Percentiles rank a stretch among this genome's conserved stretches.
Evolutionary conservation across 805 yeast genomes (phyloP).

Genomic region (Clavispora santaluciae): DNA sequence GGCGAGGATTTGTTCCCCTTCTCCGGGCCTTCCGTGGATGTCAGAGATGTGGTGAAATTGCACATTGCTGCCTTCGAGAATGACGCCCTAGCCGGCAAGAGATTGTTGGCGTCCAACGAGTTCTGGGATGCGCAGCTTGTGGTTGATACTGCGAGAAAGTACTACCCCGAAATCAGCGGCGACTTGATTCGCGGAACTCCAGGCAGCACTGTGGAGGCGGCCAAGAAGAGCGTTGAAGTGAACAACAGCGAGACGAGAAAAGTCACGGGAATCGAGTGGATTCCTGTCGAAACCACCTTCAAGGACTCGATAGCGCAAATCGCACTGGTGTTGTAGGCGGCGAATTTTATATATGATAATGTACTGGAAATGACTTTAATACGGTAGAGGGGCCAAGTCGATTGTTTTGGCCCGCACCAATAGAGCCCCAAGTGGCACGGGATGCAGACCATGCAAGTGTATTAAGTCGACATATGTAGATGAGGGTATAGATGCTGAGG

Average conservation of each 20-base stretch:
- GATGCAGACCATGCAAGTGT: not conserved
- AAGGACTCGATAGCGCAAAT: not conserved
- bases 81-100: constrained; percentile 10
- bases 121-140: constrained; percentile 18
- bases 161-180: constrained; percentile 19
- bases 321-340: not conserved
- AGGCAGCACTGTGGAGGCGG: not conserved
- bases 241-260: not conserved
- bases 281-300: not conserved
- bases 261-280: not conserved
- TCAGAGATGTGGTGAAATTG: constrained; percentile 19
- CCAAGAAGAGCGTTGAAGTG: not conserved
- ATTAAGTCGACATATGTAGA: not conserved
- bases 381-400: too few relatives aligned
- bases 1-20: not conserved
- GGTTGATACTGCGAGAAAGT: constrained; percentile 17
- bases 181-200: constrained; percentile 17
- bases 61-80: constrained; percentile 17
- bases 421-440: too few relatives aligned
- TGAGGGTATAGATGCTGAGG: not conserved
- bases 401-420: too few relatives aligned
- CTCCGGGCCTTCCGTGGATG: constrained; percentile 11
- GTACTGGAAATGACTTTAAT: too few relatives aligned
- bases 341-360: too few relatives aligned
- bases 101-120: constrained; percentile 17